Evolutionary conservation across 192 early-diverging fungal species (phyloP), one percentile per base, ranked within the genome.

Genomic region (Coemansia sp.): DNA sequence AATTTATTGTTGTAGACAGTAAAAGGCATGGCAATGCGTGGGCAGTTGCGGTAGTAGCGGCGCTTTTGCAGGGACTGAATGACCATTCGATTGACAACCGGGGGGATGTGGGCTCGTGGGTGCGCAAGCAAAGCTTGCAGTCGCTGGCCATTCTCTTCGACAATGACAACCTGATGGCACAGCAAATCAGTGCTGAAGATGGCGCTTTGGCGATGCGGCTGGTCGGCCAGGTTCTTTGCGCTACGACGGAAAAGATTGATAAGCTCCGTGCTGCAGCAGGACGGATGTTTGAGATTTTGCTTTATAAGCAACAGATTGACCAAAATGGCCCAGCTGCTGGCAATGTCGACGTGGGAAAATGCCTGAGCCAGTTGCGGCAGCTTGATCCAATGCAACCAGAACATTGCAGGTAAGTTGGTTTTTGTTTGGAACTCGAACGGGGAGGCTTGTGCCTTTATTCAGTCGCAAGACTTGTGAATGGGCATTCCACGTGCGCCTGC

Each of bases 31-130:
- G 16, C 4, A 16, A 11, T 21, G 23, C 42, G 40, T 44, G 56
- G 40, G 59, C 60, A 49, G 40, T 41, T 16, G 51, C 57, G 42
- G 54, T 57, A 20, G 21, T 89, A 1, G 47, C 76, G 6, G 72
- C 84, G 10, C 76, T 90, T 44, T 58, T 86, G 16, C 67, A 51
- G 1, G 90, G 88, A 3, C 69, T 96, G 36, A 67, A 86, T 17
- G 96, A 99, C 66, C 92, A 94, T 51, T 87, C 84, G 41, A 82
- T 83, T 2, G 95, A 97, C 56, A 86, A 87, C 36, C 86, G 95
- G 28, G 96, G 96, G 16, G 96, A 99, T 71, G 90, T 99, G 38
- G 96, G 96, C 3, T 94, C 91, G 2, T 94, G 92, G 90, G 81
- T 92, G 11, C 88, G 96, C 79, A 90, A 58, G 81, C 84, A 44